phyloP scores from a whole-genome alignment of 1,139 yeast species.

The Pichia sp. region DNA sequence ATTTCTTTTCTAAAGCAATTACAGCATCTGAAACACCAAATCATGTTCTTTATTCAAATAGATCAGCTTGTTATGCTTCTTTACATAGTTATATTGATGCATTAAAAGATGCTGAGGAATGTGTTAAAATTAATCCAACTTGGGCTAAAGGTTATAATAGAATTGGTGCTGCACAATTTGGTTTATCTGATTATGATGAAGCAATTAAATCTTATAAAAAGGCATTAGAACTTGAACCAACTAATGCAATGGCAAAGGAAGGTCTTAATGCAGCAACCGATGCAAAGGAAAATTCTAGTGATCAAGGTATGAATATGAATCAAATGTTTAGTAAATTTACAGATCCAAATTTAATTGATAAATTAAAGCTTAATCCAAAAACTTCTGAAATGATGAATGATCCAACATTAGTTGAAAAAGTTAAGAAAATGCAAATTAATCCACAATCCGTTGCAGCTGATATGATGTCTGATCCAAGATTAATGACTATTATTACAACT shows the following conservation, averaged over 20 bases:
- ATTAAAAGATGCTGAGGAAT: slow-evolving; percentile 73
- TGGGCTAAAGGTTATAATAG: slow-evolving; percentile 97
- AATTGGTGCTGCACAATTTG: slow-evolving; percentile 88
- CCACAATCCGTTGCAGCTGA: slow-evolving; percentile 67
- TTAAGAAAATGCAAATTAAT: slow-evolving; percentile 57
- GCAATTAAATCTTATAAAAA: slow-evolving; percentile 67
- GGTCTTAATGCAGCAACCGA: slow-evolving; percentile 65
- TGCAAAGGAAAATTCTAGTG: slow-evolving; percentile 23
- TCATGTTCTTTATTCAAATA: slow-evolving; percentile 85
- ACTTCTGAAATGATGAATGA: slow-evolving; percentile 84
- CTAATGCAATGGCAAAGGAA: slow-evolving; percentile 79
- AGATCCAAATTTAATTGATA: slow-evolving; percentile 73
- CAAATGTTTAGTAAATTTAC: slow-evolving; percentile 48
- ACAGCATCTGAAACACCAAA: slow-evolving; percentile 71
- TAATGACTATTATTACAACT: slow-evolving; percentile 84
- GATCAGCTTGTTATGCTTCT: slow-evolving; percentile 90
- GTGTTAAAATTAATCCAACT: slow-evolving; percentile 67
- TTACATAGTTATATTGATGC: slow-evolving; percentile 69
- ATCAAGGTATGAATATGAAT: slow-evolving; percentile 57
- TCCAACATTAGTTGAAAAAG: slow-evolving; percentile 72
- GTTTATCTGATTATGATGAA: slow-evolving; percentile 68
- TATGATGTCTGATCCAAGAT: slow-evolving; percentile 70
- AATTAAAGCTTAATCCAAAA: slow-evolving; percentile 77
- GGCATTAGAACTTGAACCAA: slow-evolving; percentile 76
- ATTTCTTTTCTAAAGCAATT: slow-evolving; percentile 77